These are phyloP conservation scores for Lupinus albus DNA, from an alignment of 306 rosid species.

Conservation along the genomic window DNA sequence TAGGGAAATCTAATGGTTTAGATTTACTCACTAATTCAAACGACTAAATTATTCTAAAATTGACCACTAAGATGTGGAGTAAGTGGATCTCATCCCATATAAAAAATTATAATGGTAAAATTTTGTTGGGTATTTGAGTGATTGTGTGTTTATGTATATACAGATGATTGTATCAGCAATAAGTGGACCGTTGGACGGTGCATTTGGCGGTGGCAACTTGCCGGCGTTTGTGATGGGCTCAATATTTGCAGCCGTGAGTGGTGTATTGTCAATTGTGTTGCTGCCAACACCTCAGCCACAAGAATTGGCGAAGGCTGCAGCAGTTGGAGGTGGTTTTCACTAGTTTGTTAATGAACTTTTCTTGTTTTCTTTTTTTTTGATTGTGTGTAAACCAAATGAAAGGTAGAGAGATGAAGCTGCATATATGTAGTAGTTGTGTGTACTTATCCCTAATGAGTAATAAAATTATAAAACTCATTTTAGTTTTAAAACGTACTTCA, in stretches of 20 bases:
- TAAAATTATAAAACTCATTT: background rate
- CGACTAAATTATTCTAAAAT: too few relatives aligned
- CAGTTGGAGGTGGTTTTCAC: conserved; percentile 35
- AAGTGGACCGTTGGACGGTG: conserved; percentile 64
- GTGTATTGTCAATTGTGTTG: conserved; percentile 50
- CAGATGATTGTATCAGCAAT: conserved; percentile 62
- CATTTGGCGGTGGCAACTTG: conserved; percentile 81
- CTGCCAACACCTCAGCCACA: conserved; percentile 55
- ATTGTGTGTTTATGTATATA: background rate
- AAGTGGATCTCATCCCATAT: too few relatives aligned
- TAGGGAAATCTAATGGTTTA: too few relatives aligned
- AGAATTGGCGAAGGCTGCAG: conserved; percentile 35
- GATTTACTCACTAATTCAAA: too few relatives aligned
- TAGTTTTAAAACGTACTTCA: background rate
- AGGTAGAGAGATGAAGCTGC: background rate
- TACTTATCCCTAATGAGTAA: too few relatives aligned
- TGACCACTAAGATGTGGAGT: too few relatives aligned
- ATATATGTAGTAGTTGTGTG: background rate
- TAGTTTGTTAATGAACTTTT: conserved; percentile 16
- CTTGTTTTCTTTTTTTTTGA: background rate
- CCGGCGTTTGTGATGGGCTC: conserved; percentile 75
- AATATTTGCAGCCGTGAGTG: conserved; percentile 48
- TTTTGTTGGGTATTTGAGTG: background rate
- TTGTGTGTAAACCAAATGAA: background rate
- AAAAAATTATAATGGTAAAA: too few relatives aligned